Evolutionary conservation across 129 eudicot genomes (phyloP), one percentile per base, ranked within the genome.

Genomic region (Flaveria bidentis): DNA sequence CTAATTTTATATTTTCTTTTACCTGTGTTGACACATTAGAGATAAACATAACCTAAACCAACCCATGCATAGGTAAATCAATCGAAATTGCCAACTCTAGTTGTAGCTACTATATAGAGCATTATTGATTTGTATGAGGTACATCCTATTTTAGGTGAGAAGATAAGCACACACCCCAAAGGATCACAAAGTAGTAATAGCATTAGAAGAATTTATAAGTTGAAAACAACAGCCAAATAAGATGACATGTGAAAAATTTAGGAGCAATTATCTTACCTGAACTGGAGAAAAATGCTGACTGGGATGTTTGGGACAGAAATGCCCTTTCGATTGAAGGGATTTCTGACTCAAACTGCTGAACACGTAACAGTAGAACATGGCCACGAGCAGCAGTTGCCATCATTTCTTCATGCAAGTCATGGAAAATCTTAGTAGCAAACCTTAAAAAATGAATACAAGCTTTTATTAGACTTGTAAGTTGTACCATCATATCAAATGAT

Each of bases 401-500:
- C 67, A 87, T 92, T 82, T 94, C 96, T 79, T 91, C 97, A 69
- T 94, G 99, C 86, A 94, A 86, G 71, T 91, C 89, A 71, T 89
- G 96, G 86, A 94, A 94, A 71, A 94, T 87, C 81, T 94, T 97
- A 36, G 99, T 90, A 86, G 99, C 99, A 86, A 94, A 94, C 85
- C 99, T 93, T 73, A 73, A 82, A 66, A 64, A 75, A 41, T 80
- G 58, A 42, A 72, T 42, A 39, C 71, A 60, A 69, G 47, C 76
- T 79, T 78, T 72, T 72, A 73, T 79, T 72, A 72, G 78, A 78
- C 47, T 61, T 52, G 58, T 39, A 72, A 78, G 33, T 61, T 52
- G 58, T 39, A 72, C 50, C 73, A 72, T 64, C 71, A 71, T 60
- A 61, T 71, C 52, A 60, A 60, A 71, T 33, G 66, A 41, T 67